Conservation (phyloP, 208 protist species). For the Strigomonas culicis region DNA sequence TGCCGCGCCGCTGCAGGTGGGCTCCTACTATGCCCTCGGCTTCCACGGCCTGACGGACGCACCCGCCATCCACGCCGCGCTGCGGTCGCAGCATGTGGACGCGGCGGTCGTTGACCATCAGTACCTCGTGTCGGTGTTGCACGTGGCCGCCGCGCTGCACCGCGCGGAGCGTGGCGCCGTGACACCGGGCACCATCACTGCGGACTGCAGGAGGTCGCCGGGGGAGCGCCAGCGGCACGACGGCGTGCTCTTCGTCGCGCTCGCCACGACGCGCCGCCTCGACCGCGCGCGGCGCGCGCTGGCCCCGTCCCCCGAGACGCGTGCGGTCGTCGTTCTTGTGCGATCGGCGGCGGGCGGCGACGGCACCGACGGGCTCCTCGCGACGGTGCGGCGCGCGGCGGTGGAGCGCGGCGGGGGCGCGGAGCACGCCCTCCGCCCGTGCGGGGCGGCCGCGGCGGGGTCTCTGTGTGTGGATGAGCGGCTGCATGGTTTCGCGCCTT, state of each 20-base stretch:
- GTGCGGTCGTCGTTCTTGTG: conserved; percentile 46
- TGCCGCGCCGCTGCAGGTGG: too few species aligned
- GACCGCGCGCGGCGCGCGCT: conserved; percentile 51
- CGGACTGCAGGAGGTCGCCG: background rate
- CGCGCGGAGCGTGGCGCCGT: conserved; percentile 22
- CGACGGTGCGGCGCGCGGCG: background rate
- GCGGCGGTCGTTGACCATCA: conserved; percentile 68
- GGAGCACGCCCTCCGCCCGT: conserved; percentile 14
- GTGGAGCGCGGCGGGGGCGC: conserved; percentile 10
- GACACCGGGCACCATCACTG: conserved; percentile 2
- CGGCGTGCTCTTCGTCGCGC: conserved; percentile 47
- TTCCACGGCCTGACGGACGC: conserved; percentile 51
- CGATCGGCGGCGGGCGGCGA: background rate
- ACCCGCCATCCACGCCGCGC: conserved; percentile 30
- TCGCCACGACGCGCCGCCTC: conserved; percentile 62
- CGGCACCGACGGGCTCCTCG: background rate
- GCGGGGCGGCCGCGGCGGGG: background rate
- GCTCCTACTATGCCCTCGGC: conserved; percentile 27
- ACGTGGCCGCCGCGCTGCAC: conserved; percentile 61
- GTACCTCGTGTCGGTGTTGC: conserved; percentile 59
- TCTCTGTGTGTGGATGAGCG: conserved; percentile 10
- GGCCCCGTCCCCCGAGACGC: conserved; percentile 38
- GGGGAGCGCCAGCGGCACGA: conserved; percentile 11
- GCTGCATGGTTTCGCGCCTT: background rate
- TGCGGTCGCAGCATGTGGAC: conserved; percentile 42